Conservation (phyloP, 306 rosid genomes). For the Trifolium subterraneum region DNA sequence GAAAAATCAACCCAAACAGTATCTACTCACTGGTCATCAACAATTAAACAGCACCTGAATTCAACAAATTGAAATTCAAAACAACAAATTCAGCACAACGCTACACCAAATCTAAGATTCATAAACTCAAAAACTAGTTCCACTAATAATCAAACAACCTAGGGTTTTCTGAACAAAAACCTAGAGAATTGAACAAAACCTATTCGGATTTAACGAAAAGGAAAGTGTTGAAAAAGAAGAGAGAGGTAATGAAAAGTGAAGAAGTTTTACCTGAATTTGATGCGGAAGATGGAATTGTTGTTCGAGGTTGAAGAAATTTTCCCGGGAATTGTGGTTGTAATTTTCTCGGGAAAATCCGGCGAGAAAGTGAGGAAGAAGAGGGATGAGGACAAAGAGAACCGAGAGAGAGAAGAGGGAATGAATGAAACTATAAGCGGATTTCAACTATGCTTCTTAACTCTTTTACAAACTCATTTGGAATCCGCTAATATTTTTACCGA, state of each 20-base stretch:
- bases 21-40: not conserved
- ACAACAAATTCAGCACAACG: not conserved
- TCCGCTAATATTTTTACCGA: not conserved
- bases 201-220: not conserved
- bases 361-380: slow-evolving; percentile 4
- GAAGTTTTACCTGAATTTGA: not conserved
- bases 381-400: not conserved
- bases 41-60: not conserved
- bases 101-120: not conserved
- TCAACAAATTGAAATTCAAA: not conserved
- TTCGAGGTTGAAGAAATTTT: not conserved
- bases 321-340: not conserved
- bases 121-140: not conserved
- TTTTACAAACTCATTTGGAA: slow-evolving; percentile 9
- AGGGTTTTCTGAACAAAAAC: not conserved
- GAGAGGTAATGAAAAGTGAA: not conserved
- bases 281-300: not conserved
- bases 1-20: slow-evolving; percentile 54
- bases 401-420: not conserved
- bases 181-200: not conserved
- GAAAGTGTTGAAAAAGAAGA: not conserved
- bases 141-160: not conserved
- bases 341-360: not conserved
- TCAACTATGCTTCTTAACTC: slow-evolving; percentile 4
- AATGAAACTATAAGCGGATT: slow-evolving; percentile 29